Evolutionary conservation across 208 protist species (phyloP).

Genomic region (Blastocrithidia nonstop): DNA sequence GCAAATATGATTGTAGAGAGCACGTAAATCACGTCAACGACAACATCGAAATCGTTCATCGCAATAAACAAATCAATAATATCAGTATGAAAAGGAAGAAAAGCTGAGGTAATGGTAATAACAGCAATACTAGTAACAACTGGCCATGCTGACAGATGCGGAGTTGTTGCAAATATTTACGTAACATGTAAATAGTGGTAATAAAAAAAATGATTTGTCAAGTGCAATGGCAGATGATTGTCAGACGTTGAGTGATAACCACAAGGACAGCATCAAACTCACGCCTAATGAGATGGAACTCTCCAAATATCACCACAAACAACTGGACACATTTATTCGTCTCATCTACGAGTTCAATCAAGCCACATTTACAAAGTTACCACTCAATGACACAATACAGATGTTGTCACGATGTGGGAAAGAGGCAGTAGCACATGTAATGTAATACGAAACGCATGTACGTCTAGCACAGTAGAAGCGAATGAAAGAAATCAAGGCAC

Average conservation of each 20-base stretch:
- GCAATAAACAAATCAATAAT: background rate
- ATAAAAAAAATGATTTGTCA: too few species aligned
- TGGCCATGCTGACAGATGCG: too few species aligned
- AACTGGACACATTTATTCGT: conserved; percentile 53
- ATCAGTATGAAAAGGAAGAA: background rate
- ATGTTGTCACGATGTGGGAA: conserved; percentile 59
- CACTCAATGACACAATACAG: conserved; percentile 64
- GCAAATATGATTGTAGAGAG: conserved; percentile 5
- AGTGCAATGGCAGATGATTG: too few species aligned
- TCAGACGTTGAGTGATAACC: too few species aligned
- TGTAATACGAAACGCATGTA: conserved; percentile 60
- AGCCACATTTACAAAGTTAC: conserved; percentile 65
- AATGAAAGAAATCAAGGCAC: conserved; percentile 20
- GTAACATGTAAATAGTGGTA: too few species aligned
- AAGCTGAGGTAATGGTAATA: too few species aligned
- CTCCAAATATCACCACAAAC: conserved; percentile 48
- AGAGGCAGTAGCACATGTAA: conserved; percentile 44
- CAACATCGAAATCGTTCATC: background rate
- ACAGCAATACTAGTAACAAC: too few species aligned
- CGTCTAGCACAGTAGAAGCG: conserved; percentile 26
- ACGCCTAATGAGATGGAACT: conserved; percentile 9
- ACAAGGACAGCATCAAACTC: background rate
- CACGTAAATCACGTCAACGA: background rate
- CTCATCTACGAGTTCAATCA: conserved; percentile 85
- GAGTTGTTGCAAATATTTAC: too few species aligned